A percentile compares a stretch with the other conserved stretches of the same genome.
Conservation (phyloP, 2,329 filamentous ascomycete species). For the Rhynchosporium agropyri region DNA sequence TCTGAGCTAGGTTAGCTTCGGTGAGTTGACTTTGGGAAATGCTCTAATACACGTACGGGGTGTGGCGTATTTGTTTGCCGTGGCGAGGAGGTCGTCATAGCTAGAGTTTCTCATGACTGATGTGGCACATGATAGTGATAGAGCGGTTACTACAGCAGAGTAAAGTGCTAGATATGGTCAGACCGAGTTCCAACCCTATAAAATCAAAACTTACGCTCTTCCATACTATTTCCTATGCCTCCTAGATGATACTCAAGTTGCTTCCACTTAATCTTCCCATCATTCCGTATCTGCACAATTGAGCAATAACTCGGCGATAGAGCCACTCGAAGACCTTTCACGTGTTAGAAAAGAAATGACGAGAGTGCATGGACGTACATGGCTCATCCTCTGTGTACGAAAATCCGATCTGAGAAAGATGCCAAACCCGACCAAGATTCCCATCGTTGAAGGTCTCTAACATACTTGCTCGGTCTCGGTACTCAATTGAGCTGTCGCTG, state of each 20-base stretch:
- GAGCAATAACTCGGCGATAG: conserved; percentile 64
- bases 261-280: conserved; percentile 62
- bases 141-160: conserved; percentile 60
- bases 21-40: background rate
- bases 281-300: conserved; percentile 59
- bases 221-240: conserved; percentile 52
- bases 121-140: conserved; percentile 57
- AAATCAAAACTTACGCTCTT: conserved; percentile 50
- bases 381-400: conserved; percentile 66
- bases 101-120: conserved; percentile 52
- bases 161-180: conserved; percentile 51
- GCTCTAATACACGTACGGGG: conserved; percentile 31
- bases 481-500: conserved; percentile 80
- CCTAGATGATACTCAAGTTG: conserved; percentile 53
- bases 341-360: background rate
- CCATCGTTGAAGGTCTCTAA: conserved; percentile 65
- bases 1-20: conserved; percentile 45
- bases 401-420: conserved; percentile 78
- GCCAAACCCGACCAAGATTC: conserved; percentile 67
- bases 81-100: conserved; percentile 73
- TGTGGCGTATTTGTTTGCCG: conserved; percentile 49
- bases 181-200: conserved; percentile 1
- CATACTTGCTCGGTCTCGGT: conserved; percentile 76
- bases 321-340: conserved; percentile 58
- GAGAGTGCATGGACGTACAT: conserved; percentile 51